Evolutionary conservation across 768 basidiomycete genomes (phyloP).

Genomic region (Mycena epipterygia): DNA sequence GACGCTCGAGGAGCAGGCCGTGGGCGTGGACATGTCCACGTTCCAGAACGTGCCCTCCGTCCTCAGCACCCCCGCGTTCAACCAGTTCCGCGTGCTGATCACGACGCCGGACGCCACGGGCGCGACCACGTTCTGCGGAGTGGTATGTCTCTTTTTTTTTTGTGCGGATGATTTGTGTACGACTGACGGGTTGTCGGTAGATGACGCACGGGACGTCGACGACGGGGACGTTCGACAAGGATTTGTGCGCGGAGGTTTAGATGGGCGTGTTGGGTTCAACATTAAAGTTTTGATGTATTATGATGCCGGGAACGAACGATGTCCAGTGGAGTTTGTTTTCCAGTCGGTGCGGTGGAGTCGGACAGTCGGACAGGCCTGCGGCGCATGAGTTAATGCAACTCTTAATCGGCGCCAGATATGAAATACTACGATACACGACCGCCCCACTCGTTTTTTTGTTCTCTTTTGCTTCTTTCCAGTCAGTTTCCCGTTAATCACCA

Average conservation of each 20-base stretch:
- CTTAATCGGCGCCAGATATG: no score
- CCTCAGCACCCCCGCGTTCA: conserved; percentile 21
- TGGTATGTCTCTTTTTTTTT: conserved; percentile 13
- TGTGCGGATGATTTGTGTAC: neutral
- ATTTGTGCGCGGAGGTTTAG: conserved; percentile 35
- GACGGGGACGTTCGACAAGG: conserved; percentile 28
- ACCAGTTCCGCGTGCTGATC: conserved; percentile 37
- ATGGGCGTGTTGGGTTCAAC: neutral
- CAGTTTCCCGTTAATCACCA: no score
- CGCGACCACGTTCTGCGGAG: conserved; percentile 34
- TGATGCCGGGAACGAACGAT: neutral
- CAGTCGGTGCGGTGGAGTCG: no score
- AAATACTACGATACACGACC: no score
- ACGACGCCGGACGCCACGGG: conserved; percentile 33
- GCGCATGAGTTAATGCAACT: no score
- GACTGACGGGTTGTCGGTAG: neutral
- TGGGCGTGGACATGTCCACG: conserved; percentile 28
- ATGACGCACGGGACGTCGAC: conserved; percentile 34
- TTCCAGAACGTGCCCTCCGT: conserved; percentile 33
- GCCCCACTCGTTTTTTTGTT: no score
- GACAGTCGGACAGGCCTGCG: no score
- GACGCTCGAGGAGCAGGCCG: conserved; percentile 31
- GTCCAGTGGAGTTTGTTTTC: neutral
- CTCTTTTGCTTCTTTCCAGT: no score
- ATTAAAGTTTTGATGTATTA: neutral